These are phyloP conservation scores for Amanita inopinata DNA, from an alignment of 768 basidiomycete genomes.

Conservation along the genomic window DNA sequence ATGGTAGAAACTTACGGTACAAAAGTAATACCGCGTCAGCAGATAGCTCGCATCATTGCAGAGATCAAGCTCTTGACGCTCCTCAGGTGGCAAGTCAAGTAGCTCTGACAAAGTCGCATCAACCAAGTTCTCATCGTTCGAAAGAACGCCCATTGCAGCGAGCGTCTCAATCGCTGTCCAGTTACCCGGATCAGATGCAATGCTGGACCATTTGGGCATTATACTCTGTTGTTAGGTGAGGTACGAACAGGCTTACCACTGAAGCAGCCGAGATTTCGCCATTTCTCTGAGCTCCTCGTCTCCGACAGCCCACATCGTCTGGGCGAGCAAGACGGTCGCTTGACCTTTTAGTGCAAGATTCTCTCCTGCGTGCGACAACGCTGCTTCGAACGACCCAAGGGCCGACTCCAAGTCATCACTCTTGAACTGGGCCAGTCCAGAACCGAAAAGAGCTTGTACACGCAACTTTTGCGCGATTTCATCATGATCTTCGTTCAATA, in stretches of 20 bases:
- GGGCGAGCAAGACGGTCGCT: slow-evolving; percentile 68
- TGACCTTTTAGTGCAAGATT: slow-evolving; percentile 49
- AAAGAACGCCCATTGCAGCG: slow-evolving; percentile 83
- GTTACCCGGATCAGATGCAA: slow-evolving; percentile 70
- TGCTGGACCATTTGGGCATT: slow-evolving; percentile 32
- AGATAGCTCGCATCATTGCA: slow-evolving; percentile 61
- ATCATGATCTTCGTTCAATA: slow-evolving; percentile 45
- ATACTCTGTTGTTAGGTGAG: slow-evolving; percentile 4
- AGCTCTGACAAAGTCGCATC: slow-evolving; percentile 86
- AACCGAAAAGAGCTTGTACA: slow-evolving; percentile 58
- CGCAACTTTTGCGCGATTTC: slow-evolving; percentile 32
- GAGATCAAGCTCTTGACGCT: slow-evolving; percentile 59
- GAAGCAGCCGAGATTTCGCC: slow-evolving; percentile 70
- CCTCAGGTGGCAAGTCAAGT: slow-evolving; percentile 55
- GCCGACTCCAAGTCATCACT: slow-evolving; percentile 53
- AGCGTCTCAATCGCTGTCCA: slow-evolving; percentile 73
- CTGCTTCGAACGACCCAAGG: slow-evolving; percentile 56
- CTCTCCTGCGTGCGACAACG: slow-evolving; percentile 44
- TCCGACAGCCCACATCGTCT: slow-evolving; percentile 76
- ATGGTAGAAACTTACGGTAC: slow-evolving; percentile 41
- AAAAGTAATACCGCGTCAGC: slow-evolving; percentile 60
- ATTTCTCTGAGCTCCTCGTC: slow-evolving; percentile 67
- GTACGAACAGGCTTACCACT: slow-evolving; percentile 48
- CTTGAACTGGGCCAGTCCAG: slow-evolving; percentile 65
- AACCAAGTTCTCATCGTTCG: slow-evolving; percentile 66